Percentiles rank a stretch among this genome's conserved stretches.
Evolutionary conservation across 1,284 basidiomycete species (phyloP).

Genomic region (Austroboletus niveus): DNA sequence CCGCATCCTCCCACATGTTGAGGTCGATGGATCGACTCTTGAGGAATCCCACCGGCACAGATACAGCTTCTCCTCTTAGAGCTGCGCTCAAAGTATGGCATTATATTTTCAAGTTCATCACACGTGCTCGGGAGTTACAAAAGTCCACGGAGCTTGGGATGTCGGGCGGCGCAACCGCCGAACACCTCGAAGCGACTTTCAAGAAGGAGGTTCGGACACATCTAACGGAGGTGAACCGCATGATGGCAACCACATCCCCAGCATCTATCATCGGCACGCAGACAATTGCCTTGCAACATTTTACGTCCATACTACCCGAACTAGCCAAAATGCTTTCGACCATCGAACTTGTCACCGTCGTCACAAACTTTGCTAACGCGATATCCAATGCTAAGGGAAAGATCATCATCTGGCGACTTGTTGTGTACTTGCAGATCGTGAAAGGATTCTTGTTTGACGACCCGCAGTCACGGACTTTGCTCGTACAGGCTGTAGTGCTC

Average conservation of each 20-base stretch:
- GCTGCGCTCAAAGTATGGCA: conserved; percentile 96
- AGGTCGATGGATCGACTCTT: conserved; percentile 86
- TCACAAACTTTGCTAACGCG: conserved; percentile 86
- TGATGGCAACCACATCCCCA: conserved; percentile 84
- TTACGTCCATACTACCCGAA: conserved; percentile 89
- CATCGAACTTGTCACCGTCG: conserved; percentile 81
- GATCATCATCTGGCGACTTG: conserved; percentile 89
- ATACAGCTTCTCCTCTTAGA: conserved; percentile 77
- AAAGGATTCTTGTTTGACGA: conserved; percentile 88
- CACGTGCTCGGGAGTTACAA: conserved; percentile 85
- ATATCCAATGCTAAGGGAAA: conserved; percentile 81
- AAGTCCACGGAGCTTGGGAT: conserved; percentile 76
- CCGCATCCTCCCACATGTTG: conserved; percentile 80
- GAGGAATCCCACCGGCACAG: conserved; percentile 67
- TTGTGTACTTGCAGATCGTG: conserved; percentile 91
- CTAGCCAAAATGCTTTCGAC: conserved; percentile 77
- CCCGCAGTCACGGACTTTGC: conserved; percentile 70
- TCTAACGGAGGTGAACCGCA: conserved; percentile 77
- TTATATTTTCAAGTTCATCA: conserved; percentile 93
- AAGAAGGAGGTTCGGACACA: conserved; percentile 79
- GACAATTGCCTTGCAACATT: conserved; percentile 91
- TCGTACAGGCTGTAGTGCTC: conserved; percentile 86
- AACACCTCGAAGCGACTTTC: conserved; percentile 84
- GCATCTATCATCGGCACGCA: conserved; percentile 93
- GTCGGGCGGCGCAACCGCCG: conserved; percentile 76